phyloP scores from a whole-genome alignment of 2,329 filamentous ascomycete species.

The Diaporthe vexans region DNA sequence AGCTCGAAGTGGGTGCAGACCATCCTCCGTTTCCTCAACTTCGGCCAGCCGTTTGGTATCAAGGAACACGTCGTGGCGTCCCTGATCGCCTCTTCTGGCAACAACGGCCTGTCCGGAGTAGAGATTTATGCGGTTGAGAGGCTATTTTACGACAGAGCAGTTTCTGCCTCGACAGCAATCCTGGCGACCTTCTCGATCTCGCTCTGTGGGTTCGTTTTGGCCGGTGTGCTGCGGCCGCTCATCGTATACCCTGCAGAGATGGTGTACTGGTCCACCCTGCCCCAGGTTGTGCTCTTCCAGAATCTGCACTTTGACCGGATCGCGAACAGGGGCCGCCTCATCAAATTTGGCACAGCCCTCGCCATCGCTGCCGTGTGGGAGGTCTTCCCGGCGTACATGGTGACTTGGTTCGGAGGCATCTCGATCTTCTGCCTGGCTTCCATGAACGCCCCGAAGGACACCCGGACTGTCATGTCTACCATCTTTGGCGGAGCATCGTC shows the following conservation, averaged over 20 bases:
- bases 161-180: slow-evolving; percentile 10
- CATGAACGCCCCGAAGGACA: background rate
- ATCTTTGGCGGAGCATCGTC: slow-evolving; percentile 11
- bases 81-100: slow-evolving; percentile 12
- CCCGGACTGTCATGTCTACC: slow-evolving; percentile 11
- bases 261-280: slow-evolving; percentile 14
- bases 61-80: slow-evolving; percentile 18
- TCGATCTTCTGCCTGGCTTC: slow-evolving; percentile 22
- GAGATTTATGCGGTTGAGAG: slow-evolving; percentile 7
- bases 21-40: slow-evolving; percentile 8
- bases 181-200: slow-evolving; percentile 16
- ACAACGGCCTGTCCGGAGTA: slow-evolving; percentile 8
- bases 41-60: slow-evolving; percentile 8
- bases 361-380: slow-evolving; percentile 19
- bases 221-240: slow-evolving; percentile 6
- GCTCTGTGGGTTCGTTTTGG: slow-evolving; percentile 12
- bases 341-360: slow-evolving; percentile 5
- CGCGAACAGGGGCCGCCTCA: slow-evolving; percentile 11
- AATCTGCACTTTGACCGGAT: slow-evolving; percentile 21
- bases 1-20: slow-evolving; percentile 6
- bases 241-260: slow-evolving; percentile 23
- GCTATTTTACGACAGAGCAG: slow-evolving; percentile 15
- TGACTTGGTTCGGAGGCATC: slow-evolving; percentile 22
- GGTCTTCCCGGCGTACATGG: slow-evolving; percentile 4
- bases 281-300: slow-evolving; percentile 20